phyloP scores from a whole-genome alignment of 2,329 filamentous ascomycete species.

The Fusarium hostae region DNA sequence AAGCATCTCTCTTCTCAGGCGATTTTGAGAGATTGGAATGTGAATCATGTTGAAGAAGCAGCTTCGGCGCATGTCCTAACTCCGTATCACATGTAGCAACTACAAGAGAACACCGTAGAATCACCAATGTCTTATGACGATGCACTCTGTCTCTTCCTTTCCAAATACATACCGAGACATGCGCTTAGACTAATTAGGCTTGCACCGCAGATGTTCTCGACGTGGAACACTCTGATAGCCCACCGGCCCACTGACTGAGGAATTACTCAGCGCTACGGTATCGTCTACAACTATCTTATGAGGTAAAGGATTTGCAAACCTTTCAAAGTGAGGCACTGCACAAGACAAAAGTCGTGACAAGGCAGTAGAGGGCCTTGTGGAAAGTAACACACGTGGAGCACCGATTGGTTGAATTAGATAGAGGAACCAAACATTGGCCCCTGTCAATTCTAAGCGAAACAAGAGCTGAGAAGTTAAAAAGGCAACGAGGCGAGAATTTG shows the following conservation, averaged over 20 bases:
- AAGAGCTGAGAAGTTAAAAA: slow-evolving; percentile 17
- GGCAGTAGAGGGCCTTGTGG: slow-evolving; percentile 1
- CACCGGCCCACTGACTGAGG: slow-evolving; percentile 8
- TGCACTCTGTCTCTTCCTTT: background rate
- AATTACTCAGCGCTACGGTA: slow-evolving; percentile 1
- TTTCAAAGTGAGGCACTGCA: slow-evolving; percentile 1
- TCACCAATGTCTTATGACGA: background rate
- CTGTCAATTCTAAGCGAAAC: slow-evolving; percentile 30
- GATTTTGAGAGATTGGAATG: background rate
- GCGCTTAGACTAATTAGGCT: background rate
- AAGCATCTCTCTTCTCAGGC: background rate
- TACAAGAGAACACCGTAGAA: background rate
- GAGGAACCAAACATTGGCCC: slow-evolving; percentile 8
- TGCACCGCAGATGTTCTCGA: background rate
- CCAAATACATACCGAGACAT: background rate
- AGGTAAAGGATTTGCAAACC: slow-evolving; percentile 6
- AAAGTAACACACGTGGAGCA: slow-evolving; percentile 36
- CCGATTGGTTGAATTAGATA: slow-evolving; percentile 28
- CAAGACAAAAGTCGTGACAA: slow-evolving; percentile 11
- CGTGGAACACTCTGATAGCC: slow-evolving; percentile 17
- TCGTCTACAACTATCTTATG: background rate
- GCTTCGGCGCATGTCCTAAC: background rate
- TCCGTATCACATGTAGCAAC: background rate
- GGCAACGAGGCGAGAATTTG: slow-evolving; percentile 9
- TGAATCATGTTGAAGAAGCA: background rate